phyloP scores from a whole-genome alignment of 129 eudicot genomes.

The Chrysanthemum lavandulifolium region DNA sequence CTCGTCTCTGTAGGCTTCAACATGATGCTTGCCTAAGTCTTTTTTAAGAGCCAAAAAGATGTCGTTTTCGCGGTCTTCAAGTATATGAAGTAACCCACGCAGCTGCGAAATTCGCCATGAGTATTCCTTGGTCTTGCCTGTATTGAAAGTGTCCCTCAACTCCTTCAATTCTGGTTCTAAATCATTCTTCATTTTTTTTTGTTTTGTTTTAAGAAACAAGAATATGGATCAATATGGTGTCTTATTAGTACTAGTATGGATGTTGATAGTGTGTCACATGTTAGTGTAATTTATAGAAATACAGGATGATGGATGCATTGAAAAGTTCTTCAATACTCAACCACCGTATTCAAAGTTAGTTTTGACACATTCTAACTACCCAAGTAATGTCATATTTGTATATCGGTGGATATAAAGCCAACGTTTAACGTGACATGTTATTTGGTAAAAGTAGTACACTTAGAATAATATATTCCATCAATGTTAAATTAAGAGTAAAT shows the following conservation, averaged over 20 bases:
- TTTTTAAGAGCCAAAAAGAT: slow-evolving; percentile 58
- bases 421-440: not conserved
- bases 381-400: not conserved
- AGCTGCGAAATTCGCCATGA: slow-evolving; percentile 81
- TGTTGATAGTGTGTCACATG: not conserved
- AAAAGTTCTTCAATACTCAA: slow-evolving; percentile 21
- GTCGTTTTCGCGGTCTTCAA: slow-evolving; percentile 58
- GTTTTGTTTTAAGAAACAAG: not conserved
- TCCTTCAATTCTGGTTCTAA: slow-evolving; percentile 51
- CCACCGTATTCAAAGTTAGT: slow-evolving; percentile 27
- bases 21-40: slow-evolving; percentile 76
- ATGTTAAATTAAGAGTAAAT: too few species aligned
- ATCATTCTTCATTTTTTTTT: not conserved
- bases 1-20: slow-evolving; percentile 88
- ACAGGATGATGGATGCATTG: slow-evolving; percentile 3
- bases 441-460: too few species aligned
- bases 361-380: slow-evolving; percentile 7
- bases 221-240: not conserved
- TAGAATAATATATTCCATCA: too few species aligned
- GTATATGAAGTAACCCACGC: slow-evolving; percentile 45
- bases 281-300: slow-evolving; percentile 18
- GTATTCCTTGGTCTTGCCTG: slow-evolving; percentile 70
- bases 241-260: not conserved
- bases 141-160: slow-evolving; percentile 49
- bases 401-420: not conserved